Conservation (phyloP, 768 basidiomycete genomes). For the Tricholomella constricta region DNA sequence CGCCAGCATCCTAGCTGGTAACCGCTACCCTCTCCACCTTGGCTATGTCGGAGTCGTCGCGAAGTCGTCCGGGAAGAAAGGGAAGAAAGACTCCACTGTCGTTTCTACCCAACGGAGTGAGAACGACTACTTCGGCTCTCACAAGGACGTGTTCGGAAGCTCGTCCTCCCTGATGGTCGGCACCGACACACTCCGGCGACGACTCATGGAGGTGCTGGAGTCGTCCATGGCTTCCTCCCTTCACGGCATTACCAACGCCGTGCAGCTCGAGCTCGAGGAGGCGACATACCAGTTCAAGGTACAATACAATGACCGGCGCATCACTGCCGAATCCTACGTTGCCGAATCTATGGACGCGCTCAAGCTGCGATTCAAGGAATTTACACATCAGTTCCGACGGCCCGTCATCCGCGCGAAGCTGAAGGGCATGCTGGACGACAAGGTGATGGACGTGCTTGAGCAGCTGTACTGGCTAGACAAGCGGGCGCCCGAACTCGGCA, state of each 20-base stretch:
- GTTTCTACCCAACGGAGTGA: conserved; percentile 59
- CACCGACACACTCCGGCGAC: conserved; percentile 83
- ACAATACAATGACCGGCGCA: conserved; percentile 93
- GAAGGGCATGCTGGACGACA: conserved; percentile 92
- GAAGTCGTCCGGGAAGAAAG: conserved; percentile 66
- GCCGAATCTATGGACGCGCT: conserved; percentile 95
- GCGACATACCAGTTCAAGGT: conserved; percentile 99
- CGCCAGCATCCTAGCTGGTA: conserved; percentile 77
- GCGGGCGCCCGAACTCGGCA: conserved; percentile 72
- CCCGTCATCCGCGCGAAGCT: conserved; percentile 87
- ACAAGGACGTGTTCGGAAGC: conserved; percentile 62
- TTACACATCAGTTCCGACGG: conserved; percentile 83
- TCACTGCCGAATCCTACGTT: conserved; percentile 95
- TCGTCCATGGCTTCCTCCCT: conserved; percentile 96
- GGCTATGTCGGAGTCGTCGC: conserved; percentile 97
- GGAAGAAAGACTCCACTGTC: conserved; percentile 49
- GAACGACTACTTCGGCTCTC: conserved; percentile 64
- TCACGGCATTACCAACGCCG: conserved; percentile 95
- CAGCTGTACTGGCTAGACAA: conserved; percentile 97
- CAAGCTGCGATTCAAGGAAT: conserved; percentile 87
- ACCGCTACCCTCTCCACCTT: conserved; percentile 94
- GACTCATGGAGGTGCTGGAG: conserved; percentile 97
- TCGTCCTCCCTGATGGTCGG: conserved; percentile 82
- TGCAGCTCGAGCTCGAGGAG: conserved; percentile 96
- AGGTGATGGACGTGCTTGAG: conserved; percentile 96